Percentiles rank a stretch among this genome's conserved stretches.
Conservation (phyloP, 78 protist species). For the Pigoraptor vietnamica region DNA sequence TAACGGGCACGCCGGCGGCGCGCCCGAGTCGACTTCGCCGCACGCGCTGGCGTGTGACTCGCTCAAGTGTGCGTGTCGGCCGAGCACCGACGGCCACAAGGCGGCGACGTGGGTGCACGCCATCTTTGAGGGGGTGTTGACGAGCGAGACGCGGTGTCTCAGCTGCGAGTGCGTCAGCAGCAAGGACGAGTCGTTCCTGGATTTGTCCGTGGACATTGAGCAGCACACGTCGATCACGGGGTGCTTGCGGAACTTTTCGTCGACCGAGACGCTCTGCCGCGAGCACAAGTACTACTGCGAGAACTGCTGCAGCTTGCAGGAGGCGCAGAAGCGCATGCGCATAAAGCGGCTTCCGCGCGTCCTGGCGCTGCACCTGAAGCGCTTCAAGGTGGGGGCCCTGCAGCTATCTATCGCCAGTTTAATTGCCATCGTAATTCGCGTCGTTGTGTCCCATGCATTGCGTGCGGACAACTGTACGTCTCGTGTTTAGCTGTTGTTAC, state of each 20-base stretch:
- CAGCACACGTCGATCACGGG: conserved; percentile 61
- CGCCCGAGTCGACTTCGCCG: not conserved
- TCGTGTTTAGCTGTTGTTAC: too few species aligned
- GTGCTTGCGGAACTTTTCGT: conserved; percentile 62
- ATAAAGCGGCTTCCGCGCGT: conserved; percentile 71
- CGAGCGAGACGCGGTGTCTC: conserved; percentile 81
- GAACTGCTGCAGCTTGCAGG: conserved; percentile 70
- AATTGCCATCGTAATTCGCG: too few species aligned
- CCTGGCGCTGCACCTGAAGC: conserved; percentile 82
- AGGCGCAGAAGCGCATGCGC: conserved; percentile 77
- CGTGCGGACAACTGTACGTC: too few species aligned
- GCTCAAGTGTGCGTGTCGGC: too few species aligned
- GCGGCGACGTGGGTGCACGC: conserved; percentile 72
- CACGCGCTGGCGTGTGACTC: too few species aligned
- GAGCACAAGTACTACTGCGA: conserved; percentile 86
- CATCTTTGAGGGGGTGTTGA: conserved; percentile 79
- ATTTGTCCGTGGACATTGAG: conserved; percentile 73
- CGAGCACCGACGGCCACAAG: too few species aligned
- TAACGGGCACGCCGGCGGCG: not conserved
- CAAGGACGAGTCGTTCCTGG: conserved; percentile 82
- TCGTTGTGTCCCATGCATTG: too few species aligned
- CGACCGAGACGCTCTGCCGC: conserved; percentile 55
- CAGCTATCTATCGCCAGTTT: too few species aligned
- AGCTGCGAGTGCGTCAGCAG: conserved; percentile 72
- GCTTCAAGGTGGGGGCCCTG: conserved; percentile 61